Evolutionary conservation across 2,329 filamentous ascomycete genomes (phyloP).

Genomic region (Xylariaceae sp.): DNA sequence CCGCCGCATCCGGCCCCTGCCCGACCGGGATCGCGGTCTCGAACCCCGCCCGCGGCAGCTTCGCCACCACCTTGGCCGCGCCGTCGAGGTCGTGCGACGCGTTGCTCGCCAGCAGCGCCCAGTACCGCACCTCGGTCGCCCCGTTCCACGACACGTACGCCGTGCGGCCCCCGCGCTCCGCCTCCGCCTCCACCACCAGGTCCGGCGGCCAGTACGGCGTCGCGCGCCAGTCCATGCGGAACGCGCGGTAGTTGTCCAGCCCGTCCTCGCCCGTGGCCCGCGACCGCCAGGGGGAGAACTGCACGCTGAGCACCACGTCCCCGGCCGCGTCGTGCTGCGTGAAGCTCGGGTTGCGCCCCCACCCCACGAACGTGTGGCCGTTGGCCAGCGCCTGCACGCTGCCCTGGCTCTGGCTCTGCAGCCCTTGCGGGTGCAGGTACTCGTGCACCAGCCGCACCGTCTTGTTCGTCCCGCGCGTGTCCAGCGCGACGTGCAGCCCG

Average conservation of each 20-base stretch:
- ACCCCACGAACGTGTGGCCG: conserved; percentile 5
- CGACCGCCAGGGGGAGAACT: conserved; percentile 9
- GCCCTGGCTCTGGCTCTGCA: conserved; percentile 4
- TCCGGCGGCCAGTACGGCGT: conserved; percentile 10
- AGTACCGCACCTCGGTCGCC: conserved; percentile 9
- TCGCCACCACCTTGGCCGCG: conserved; percentile 8
- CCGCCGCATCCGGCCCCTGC: no score
- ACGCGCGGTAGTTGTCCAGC: conserved; percentile 10
- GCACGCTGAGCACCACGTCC: conserved; percentile 7
- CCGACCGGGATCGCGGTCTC: conserved; percentile 4
- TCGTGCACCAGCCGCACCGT: conserved; percentile 9
- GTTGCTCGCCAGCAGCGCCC: conserved; percentile 9
- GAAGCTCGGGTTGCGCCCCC: conserved; percentile 6
- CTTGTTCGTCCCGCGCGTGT: conserved; percentile 3
- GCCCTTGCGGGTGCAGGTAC: conserved; percentile 8
- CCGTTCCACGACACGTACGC: conserved; percentile 11
- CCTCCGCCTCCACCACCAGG: conserved; percentile 1
- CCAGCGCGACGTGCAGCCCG: conserved; percentile 6
- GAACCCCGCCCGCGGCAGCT: conserved; percentile 5
- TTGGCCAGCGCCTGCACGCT: conserved; percentile 2
- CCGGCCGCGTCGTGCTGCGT: conserved; percentile 4
- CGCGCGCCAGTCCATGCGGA: conserved; percentile 9
- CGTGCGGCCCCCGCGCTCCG: conserved; percentile 1
- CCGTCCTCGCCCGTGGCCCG: conserved; percentile 3
- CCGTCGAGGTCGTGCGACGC: conserved; percentile 4